Conservation (phyloP, 2,329 filamentous ascomycete genomes). For the Sarocladium kiliense region DNA sequence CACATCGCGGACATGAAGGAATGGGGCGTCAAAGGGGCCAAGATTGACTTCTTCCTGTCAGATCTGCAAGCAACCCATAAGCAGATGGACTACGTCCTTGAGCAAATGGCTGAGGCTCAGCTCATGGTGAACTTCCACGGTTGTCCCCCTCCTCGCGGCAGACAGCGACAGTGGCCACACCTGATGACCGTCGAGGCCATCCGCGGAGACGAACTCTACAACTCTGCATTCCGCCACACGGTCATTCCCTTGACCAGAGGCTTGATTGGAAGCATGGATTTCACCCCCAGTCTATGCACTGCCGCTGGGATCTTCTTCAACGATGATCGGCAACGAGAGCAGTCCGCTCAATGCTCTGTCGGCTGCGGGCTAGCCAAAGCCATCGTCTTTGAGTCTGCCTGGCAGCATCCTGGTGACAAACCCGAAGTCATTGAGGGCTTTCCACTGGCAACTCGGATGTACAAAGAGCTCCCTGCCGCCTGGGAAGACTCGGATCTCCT, state of each 20-base stretch:
- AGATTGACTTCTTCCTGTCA: conserved; percentile 4
- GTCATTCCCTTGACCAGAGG: background rate
- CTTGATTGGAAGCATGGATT: conserved; percentile 4
- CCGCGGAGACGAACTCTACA: background rate
- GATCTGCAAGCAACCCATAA: background rate
- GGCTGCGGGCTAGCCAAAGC: background rate
- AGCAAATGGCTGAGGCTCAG: background rate
- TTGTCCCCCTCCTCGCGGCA: background rate
- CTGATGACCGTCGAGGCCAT: conserved; percentile 1
- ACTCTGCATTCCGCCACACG: background rate
- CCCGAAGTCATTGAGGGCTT: conserved; percentile 1
- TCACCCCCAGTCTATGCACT: conserved; percentile 2
- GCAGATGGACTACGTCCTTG: background rate
- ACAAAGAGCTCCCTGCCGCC: background rate
- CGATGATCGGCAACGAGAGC: background rate
- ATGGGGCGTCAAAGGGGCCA: background rate
- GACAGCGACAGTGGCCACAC: conserved; percentile 3
- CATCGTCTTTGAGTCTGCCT: background rate
- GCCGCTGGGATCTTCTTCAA: background rate
- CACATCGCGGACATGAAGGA: conserved; percentile 1
- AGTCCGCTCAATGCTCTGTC: background rate
- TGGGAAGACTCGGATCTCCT: conserved; percentile 1
- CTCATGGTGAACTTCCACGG: conserved; percentile 5
- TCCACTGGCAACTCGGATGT: background rate
- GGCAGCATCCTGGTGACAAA: background rate